Conservation (phyloP, 805 yeast species). For the Monosporozyma solicola region DNA sequence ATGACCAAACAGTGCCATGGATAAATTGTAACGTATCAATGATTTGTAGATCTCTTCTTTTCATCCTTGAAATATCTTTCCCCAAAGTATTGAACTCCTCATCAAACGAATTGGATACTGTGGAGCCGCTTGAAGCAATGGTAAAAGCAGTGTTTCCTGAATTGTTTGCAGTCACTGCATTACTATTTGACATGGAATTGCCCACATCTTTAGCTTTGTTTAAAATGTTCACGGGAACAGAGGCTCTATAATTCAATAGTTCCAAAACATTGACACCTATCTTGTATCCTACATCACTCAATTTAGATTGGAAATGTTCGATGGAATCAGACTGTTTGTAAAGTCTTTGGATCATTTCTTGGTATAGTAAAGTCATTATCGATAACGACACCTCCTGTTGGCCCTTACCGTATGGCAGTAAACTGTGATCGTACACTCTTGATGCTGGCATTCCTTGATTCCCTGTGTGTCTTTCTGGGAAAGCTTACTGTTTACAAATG, state of each 20-base stretch:
- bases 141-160: constrained; percentile 7
- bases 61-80: constrained; percentile 11
- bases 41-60: constrained; percentile 49
- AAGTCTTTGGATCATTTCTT: constrained; percentile 60
- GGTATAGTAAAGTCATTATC: constrained; percentile 59
- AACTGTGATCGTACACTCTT: not conserved
- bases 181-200: not conserved
- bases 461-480: not conserved
- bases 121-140: constrained; percentile 8
- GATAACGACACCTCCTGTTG: constrained; percentile 52
- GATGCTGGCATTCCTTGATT: not conserved
- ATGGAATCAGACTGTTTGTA: constrained; percentile 54
- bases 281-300: constrained; percentile 66
- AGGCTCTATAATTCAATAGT: constrained; percentile 33
- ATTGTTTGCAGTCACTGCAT: not conserved
- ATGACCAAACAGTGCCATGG: constrained; percentile 65
- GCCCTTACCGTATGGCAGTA: not conserved
- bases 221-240: constrained; percentile 6
- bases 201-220: not conserved
- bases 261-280: constrained; percentile 68
- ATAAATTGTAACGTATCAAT: constrained; percentile 66
- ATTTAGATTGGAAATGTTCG: constrained; percentile 50
- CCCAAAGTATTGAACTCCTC: not conserved
- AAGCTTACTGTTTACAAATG: not conserved
- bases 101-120: constrained; percentile 5